Percentiles rank a stretch among this genome's conserved stretches.
Evolutionary conservation across 75 land plant genomes (phyloP).

Genomic region (Pseudotsuga menziesii): DNA sequence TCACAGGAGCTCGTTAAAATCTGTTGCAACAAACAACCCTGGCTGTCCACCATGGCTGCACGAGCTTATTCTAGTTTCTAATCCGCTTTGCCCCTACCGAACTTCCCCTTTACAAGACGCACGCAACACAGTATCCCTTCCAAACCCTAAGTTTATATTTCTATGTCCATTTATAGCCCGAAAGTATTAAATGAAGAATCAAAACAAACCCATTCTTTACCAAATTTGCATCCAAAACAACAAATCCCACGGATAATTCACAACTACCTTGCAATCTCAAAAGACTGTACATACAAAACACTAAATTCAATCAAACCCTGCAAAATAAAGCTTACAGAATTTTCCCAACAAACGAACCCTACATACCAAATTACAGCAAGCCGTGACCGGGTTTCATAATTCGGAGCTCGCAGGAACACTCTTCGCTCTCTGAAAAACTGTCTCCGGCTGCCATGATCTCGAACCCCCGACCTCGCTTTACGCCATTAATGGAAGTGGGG

Average conservation of each 20-base stretch:
- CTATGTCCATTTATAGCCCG: neutral
- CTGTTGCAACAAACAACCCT: conserved; percentile 30
- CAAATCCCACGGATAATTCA: neutral
- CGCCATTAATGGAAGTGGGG: neutral
- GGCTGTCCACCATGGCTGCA: conserved; percentile 40
- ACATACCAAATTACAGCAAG: neutral
- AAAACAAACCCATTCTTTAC: neutral
- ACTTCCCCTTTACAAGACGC: neutral
- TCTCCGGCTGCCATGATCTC: neutral
- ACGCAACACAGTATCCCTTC: neutral
- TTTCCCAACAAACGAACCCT: neutral
- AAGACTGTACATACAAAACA: neutral
- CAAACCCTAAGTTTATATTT: neutral
- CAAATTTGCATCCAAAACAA: conserved; percentile 5
- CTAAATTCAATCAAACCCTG: neutral
- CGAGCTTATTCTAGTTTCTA: conserved; percentile 3
- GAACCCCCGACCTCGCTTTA: neutral
- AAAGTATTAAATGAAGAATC: neutral
- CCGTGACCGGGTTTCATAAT: neutral
- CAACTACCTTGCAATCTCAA: neutral
- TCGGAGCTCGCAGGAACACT: neutral
- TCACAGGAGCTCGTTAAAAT: conserved; percentile 25
- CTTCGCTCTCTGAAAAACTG: neutral
- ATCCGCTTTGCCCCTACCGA: neutral
- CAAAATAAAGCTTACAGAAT: neutral